Percentiles rank a stretch among this genome's conserved stretches.
Conservation (phyloP, 2,329 filamentous ascomycete species). For the Periconia macrospinosa region DNA sequence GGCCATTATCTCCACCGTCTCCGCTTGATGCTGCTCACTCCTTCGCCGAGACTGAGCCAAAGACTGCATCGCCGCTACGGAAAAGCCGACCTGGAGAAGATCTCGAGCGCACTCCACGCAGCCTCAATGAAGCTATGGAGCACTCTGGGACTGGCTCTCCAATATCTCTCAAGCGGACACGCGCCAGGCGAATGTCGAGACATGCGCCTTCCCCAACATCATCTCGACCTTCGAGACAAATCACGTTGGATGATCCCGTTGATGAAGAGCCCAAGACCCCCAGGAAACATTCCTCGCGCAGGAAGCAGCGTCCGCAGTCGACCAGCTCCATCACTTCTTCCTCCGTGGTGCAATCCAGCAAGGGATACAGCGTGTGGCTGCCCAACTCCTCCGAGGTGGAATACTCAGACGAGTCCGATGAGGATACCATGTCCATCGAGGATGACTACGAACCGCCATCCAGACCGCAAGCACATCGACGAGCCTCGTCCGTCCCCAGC, state of each 20-base stretch:
- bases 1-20: constrained; percentile 18
- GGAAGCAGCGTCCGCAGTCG: constrained; percentile 22
- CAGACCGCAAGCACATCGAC: constrained; percentile 44
- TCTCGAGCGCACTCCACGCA: constrained; percentile 36
- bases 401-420: constrained; percentile 37
- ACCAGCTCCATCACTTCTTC: constrained; percentile 17
- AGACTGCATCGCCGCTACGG: constrained; percentile 9
- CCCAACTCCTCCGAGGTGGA: constrained; percentile 44
- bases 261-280: constrained; percentile 26
- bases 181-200: constrained; percentile 42
- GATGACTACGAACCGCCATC: constrained; percentile 22
- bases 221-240: constrained; percentile 37
- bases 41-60: not conserved
- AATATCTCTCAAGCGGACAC: constrained; percentile 39
- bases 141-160: constrained; percentile 35
- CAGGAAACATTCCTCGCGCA: constrained; percentile 36
- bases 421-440: constrained; percentile 26
- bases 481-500: constrained; percentile 53
- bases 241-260: constrained; percentile 36
- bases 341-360: constrained; percentile 32
- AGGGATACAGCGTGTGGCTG: constrained; percentile 54
- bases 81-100: constrained; percentile 18
- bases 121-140: constrained; percentile 40
- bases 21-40: constrained; percentile 12
- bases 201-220: constrained; percentile 29